A percentile compares a stretch with the other conserved stretches of the same genome.
These are phyloP conservation scores for Kuraishia cidri DNA, from an alignment of 805 yeast species.

Conservation along the genomic window DNA sequence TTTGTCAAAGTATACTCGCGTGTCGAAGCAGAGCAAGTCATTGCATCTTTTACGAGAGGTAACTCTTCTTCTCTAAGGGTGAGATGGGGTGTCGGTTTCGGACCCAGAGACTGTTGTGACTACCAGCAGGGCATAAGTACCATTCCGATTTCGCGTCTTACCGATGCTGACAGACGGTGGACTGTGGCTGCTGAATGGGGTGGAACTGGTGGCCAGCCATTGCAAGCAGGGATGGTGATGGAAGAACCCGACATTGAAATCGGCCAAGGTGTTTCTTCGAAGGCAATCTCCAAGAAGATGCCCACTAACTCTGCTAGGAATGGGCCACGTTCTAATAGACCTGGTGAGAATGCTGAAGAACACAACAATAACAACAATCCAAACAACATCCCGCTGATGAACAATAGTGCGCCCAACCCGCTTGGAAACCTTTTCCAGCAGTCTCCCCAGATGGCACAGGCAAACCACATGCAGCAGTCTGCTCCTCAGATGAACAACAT, in stretches of 20 bases:
- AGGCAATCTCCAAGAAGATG: conserved; percentile 86
- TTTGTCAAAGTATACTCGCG: conserved; percentile 92
- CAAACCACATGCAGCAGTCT: conserved; percentile 1
- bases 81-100: conserved; percentile 98
- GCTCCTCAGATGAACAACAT: conserved; percentile 3
- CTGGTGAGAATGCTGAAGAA: conserved; percentile 1
- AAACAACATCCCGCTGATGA: conserved; percentile 9
- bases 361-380: conserved; percentile 1
- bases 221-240: conserved; percentile 70
- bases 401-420: conserved; percentile 6
- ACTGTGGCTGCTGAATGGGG: conserved; percentile 90
- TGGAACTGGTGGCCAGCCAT: conserved; percentile 85
- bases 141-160: conserved; percentile 78
- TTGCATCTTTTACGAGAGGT: conserved; percentile 48
- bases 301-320: conserved; percentile 82
- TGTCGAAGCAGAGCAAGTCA: conserved; percentile 80
- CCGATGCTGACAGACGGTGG: conserved; percentile 94
- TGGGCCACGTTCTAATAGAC: conserved; percentile 67
- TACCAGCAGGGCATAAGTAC: conserved; percentile 85
- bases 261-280: conserved; percentile 88
- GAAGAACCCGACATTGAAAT: conserved; percentile 98
- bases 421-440: conserved; percentile 9
- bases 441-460: not conserved
- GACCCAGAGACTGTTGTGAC: conserved; percentile 97
- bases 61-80: conserved; percentile 68